Conservation (phyloP, 441 rosid genomes). For the Erodium moschatum region DNA sequence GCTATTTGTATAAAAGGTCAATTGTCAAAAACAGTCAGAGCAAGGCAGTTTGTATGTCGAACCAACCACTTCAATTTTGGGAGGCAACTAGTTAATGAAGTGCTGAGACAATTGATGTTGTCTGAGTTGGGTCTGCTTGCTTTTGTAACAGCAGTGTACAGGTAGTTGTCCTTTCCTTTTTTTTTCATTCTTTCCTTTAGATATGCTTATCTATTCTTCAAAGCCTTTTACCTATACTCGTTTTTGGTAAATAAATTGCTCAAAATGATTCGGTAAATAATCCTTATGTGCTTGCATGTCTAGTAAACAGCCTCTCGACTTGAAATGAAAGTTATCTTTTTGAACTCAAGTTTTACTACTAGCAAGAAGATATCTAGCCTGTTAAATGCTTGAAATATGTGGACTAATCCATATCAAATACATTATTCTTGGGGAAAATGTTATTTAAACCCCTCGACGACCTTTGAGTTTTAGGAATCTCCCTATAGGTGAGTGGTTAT, state of each 20-base stretch:
- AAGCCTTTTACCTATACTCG: too few species aligned
- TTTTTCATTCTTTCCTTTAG: neutral
- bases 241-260: too few species aligned
- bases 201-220: neutral
- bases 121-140: constrained; percentile 46
- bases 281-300: too few species aligned
- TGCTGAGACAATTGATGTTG: constrained; percentile 36
- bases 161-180: constrained; percentile 31
- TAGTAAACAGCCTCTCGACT: too few species aligned
- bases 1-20: too few species aligned
- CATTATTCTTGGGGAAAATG: too few species aligned
- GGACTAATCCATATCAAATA: neutral
- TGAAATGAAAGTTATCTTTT: neutral
- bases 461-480: too few species aligned
- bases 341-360: neutral
- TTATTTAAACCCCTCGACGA: too few species aligned
- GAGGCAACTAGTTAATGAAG: constrained; percentile 37
- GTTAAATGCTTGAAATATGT: neutral
- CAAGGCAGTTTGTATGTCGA: constrained; percentile 51
- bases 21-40: constrained; percentile 29
- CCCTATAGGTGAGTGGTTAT: too few species aligned
- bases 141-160: constrained; percentile 63
- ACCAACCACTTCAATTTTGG: constrained; percentile 57
- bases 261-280: too few species aligned
- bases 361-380: neutral